phyloP scores from a whole-genome alignment of 1,284 basidiomycete species.

The Porphyrellus sp. region DNA sequence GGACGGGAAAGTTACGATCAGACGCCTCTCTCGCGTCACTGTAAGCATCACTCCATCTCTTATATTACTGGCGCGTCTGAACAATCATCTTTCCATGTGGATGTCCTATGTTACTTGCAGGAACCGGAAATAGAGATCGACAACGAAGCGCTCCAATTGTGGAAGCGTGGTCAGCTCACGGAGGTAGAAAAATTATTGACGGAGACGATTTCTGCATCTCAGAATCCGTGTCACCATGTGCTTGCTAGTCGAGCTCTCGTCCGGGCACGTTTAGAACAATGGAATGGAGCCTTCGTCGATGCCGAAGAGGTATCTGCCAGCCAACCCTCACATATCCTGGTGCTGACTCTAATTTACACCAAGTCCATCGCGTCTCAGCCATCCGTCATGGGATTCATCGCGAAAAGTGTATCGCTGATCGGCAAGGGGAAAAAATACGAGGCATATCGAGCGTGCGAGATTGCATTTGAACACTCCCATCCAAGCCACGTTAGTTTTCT shows the following conservation, averaged over 20 bases:
- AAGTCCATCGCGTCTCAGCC: not conserved
- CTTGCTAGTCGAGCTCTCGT: not conserved
- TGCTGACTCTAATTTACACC: not conserved
- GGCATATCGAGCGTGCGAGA: not conserved
- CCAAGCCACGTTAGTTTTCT: not conserved
- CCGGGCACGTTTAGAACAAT: not conserved
- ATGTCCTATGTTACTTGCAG: not conserved
- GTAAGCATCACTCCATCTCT: not conserved
- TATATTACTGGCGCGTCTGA: not conserved
- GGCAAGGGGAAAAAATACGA: not conserved
- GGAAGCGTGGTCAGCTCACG: not conserved
- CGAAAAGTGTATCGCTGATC: not conserved
- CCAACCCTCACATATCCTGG: not conserved
- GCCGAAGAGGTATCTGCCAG: not conserved
- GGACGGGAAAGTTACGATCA: not conserved
- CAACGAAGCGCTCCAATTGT: not conserved
- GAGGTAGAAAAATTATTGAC: not conserved
- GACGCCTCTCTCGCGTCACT: not conserved
- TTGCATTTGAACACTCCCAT: not conserved
- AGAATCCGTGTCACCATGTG: not conserved
- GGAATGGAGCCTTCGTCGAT: not conserved
- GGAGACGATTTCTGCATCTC: not conserved
- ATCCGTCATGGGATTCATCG: not conserved
- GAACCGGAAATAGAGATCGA: not conserved
- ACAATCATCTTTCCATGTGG: not conserved